phyloP scores from a whole-genome alignment of 2,329 filamentous ascomycete species.

The Aulographum hederae region DNA sequence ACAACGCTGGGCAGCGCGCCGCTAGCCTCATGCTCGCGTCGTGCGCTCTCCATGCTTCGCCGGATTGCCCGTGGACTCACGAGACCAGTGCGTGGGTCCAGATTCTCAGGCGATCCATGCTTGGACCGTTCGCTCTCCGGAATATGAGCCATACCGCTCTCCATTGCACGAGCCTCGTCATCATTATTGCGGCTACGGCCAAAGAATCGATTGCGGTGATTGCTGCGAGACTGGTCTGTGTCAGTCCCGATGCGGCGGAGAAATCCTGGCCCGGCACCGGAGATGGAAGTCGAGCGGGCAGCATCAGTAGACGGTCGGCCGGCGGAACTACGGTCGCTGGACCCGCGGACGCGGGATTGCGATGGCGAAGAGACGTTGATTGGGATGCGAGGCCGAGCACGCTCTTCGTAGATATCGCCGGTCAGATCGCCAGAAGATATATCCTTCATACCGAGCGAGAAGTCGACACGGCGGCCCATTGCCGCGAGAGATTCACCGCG shows the following conservation, averaged over 20 bases:
- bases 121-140: constrained; percentile 13
- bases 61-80: constrained; percentile 2
- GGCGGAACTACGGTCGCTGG: constrained; percentile 11
- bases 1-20: too few species aligned
- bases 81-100: constrained; percentile 4
- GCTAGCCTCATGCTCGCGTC: too few species aligned
- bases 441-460: constrained; percentile 48
- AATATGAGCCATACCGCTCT: constrained; percentile 29
- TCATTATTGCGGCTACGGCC: constrained; percentile 19
- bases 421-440: constrained; percentile 39
- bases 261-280: constrained; percentile 11
- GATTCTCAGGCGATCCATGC: constrained; percentile 3
- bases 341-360: constrained; percentile 15
- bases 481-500: constrained; percentile 38
- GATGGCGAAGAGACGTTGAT: constrained; percentile 18
- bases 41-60: too few species aligned
- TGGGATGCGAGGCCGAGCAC: constrained; percentile 16
- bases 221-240: constrained; percentile 16
- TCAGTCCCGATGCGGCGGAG: constrained; percentile 16
- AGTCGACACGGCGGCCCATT: constrained; percentile 47
- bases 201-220: constrained; percentile 45
- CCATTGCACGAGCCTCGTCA: constrained; percentile 23
- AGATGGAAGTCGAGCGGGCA: background rate
- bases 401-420: constrained; percentile 47
- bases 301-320: constrained; percentile 7